Base-by-base conservation (phyloP, 768 basidiomycete species). In the Imleria badia region DNA sequence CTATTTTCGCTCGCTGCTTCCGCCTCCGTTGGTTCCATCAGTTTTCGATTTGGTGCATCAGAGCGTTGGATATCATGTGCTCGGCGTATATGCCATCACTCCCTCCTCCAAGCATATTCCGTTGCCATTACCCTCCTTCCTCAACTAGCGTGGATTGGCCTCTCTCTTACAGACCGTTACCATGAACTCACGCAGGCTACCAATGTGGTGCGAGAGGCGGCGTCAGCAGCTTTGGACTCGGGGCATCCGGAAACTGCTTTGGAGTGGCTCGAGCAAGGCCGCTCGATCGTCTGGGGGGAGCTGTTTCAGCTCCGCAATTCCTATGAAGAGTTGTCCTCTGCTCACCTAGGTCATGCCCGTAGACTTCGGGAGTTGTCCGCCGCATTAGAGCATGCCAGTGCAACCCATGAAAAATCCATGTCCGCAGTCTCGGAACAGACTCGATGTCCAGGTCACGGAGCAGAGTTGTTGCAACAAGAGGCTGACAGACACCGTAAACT, bases 141-240 rank as follows among this genome's bases (percentile, higher is more conserved):
- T 35, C 45, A 57, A 20, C 35, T 57, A 6, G 56, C 56, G 8
- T 58, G 52, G 56, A 34, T 56, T 6, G 66, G 61, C 11, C 49
- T 59, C 19, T 45, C 64, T 23, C 45, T 67, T 17, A 19, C 38
- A 17, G 31, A 40, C 33, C 67, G 67, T 33, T 60, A 62, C 17
- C 50, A 46, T 22, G 45, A 52, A 13, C 55, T 67, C 23, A 15
- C 7, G 10, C 35, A 7, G 47, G 36, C 45, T 19, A 54, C 52
- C 19, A 55, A 45, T 34, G 34, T 67, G n/a, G 66, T 56, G 1
- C 54, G 64, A 14, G 66, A 64, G 11, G 66, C 65, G 2, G 66
- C 65, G 0, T 62, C 66, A 5, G 54, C 58, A 6, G 60, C 66
- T 13, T 50, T 65, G 46, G 54, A 49, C 23, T 42, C 36, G 19